Base-by-base conservation (phyloP, 257 asterid genomes). In the Solanum sitiens region DNA sequence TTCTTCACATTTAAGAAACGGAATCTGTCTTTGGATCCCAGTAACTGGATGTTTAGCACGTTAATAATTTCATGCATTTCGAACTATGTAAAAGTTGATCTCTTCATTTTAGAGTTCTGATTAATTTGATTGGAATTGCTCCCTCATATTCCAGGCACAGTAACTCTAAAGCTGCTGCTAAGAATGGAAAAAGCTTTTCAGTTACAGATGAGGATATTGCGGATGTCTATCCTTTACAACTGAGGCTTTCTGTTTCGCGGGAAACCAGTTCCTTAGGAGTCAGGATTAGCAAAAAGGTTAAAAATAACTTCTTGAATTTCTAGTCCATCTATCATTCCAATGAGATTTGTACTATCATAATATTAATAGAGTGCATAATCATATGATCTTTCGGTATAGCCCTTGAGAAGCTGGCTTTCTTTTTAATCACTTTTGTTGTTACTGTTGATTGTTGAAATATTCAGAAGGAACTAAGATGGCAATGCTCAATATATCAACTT, bases 191-290 rank as follows among this genome's bases (percentile, higher is more conserved):
- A 90, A 91, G 90, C 85, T 91, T 93, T 87, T 90, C 92, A 88
- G 93, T 92, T 71, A 91, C 89, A 21, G 98, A 95, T 89, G 99
- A 95, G 86, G 98, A 95, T 89, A 95, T 94, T 94, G 91, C 98
- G 11, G 99, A 97, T 91, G 98, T 95, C 89, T 97, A 93, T 90
- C 98, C 99, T 37, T 90, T 97, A 90, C 97, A 93, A 90, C 95
- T 97, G 86, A 93, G 98, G 91, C 95, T 97, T 90, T 93, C 95
- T 89, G 93, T 93, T 92, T 87, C 89, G 84, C 91, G 92, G 89
- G 98, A 97, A 86, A 88, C 93, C 84, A 93, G 88, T 87, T 91
- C 89, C 71, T 90, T 95, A 75, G 93, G 96, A 11, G 98, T 95
- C 65, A 95, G 93, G 93, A 92, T 97, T 88, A 95, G 95, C 94